Evolutionary conservation across 306 rosid species (phyloP), one percentile per base, ranked within the genome.

Genomic region (Betula pendula): DNA sequence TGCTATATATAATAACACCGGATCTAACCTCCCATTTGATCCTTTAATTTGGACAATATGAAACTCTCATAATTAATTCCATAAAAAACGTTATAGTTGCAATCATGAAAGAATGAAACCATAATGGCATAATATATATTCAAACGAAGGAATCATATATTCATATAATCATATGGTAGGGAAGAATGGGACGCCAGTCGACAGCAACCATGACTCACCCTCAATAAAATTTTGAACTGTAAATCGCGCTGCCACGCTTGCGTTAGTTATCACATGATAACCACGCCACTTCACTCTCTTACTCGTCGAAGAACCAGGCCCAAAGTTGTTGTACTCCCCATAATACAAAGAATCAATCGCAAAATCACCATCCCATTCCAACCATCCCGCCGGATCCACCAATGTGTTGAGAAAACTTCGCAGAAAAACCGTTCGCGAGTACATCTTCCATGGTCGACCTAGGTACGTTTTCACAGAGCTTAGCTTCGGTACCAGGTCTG

Each of bases 391-490:
- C 6, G 90, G 88, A 59, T 86, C 82, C 20, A 88, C 77, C 87
- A 86, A 60, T 0, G 35, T 42, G 31, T 80, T 90, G 0, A 88
- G 49, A 55, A 74, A 85, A 53, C 63, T 74, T 33, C 81, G 81
- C 42, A 79, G 1, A 72, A 76, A 85, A 40, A 88, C 86, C 0
- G 92, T 88, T 17, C 88, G 75, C 0, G 89, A 85, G 48, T 88
- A 83, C 71, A 71, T 48, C 76, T 86, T 88, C 92, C 89, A 88
- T 20, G 92, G 89, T 70, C 89, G 52, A 16, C 92, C 92, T 60
- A 88, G 53, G 75, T 55, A 88, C 1, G 89, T 85, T 43, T 74
- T 31, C 38, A 85, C 81, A 11, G 81, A 55, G 38, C 67, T 31
- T 40, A 85, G 29, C 69, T 72, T 80, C 19, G 77, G 85, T 6